Base-by-base conservation (phyloP, 257 asterid species). In the Euphrasia confusa region DNA sequence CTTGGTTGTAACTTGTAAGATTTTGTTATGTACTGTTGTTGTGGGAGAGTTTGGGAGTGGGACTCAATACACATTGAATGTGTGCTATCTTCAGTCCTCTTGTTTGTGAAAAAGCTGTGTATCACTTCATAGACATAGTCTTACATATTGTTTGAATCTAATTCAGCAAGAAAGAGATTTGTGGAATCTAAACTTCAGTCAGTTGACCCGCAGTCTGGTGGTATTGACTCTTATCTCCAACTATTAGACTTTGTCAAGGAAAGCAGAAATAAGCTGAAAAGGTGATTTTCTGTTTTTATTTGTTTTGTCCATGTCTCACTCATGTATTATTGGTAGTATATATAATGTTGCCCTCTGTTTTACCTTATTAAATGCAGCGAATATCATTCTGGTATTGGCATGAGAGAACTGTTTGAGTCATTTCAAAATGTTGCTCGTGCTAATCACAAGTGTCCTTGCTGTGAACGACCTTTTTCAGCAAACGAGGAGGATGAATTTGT, bases 401-500 rank as follows among this genome's bases (percentile, higher is more conserved):
- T 89, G 95, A 71, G 79, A 67, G 75, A 74, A 66, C 75, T 89
- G 88, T 78, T 78, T 71, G 96, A 83, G 68, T 94, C 99, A 45
- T 84, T 81, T 71, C 91, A 81, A 78, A 74, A 47, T 68, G 77
- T 85, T 79, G 97, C 99, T 62, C 96, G 97, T 70, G 81, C 89
- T 77, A 74, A 83, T 78, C 99, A 93, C 81, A 59, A 66, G 44
- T 93, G 99, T 68, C 99, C 99, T 63, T 82, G 94, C 80, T 93
- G 99, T 75, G 91, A 86, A 54, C 87, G 99, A 67, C 78, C 94
- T 44, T 93, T 93, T 79, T 84, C 99, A 54, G 74, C 88, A 54
- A 77, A 68, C 64, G 99, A 93, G 85, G 99, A 93, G 70, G 96
- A 85, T 76, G 95, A 80, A 56, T 93, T 93, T 76, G 87, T 93